Percentiles rank a stretch among this genome's conserved stretches.
These are phyloP conservation scores for Mollisia scopiformis DNA, from an alignment of 2,329 filamentous ascomycete genomes.

Conservation along the genomic window DNA sequence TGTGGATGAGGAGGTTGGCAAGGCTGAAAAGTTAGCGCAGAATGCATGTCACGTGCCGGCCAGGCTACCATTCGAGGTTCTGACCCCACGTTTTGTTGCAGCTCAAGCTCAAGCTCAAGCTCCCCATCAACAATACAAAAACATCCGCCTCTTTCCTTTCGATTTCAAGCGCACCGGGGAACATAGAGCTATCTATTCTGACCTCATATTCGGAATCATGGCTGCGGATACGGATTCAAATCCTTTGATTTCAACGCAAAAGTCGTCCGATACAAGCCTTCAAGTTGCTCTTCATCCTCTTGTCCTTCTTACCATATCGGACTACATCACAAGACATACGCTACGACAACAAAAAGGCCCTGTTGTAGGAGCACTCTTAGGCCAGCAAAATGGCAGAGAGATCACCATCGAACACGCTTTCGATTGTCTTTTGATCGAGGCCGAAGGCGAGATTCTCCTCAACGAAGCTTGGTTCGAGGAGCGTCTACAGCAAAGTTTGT, in stretches of 20 bases:
- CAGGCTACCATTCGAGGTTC: neutral
- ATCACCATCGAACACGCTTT: constrained; percentile 94
- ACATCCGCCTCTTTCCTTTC: neutral
- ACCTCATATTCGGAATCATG: constrained; percentile 43
- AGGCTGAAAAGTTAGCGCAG: neutral
- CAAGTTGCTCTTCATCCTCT: constrained; percentile 89
- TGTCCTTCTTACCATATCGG: constrained; percentile 93
- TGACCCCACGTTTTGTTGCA: neutral
- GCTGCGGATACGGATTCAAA: constrained; percentile 46
- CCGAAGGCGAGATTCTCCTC: constrained; percentile 62
- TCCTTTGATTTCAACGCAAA: constrained; percentile 66
- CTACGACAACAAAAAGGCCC: constrained; percentile 76
- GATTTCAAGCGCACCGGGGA: neutral
- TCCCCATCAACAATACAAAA: neutral
- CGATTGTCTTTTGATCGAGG: constrained; percentile 64
- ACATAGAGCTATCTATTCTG: neutral
- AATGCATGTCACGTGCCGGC: neutral
- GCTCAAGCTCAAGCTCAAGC: neutral
- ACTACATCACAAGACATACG: constrained; percentile 91
- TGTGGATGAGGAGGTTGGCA: neutral
- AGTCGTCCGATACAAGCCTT: constrained; percentile 66
- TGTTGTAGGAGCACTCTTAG: constrained; percentile 84
- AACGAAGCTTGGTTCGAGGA: constrained; percentile 74
- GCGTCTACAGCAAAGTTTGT: constrained; percentile 83
- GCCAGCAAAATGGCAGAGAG: constrained; percentile 87